Evolutionary conservation across 345 rosid genomes (phyloP), one percentile per base, ranked within the genome.

Genomic region (Firmiana major): DNA sequence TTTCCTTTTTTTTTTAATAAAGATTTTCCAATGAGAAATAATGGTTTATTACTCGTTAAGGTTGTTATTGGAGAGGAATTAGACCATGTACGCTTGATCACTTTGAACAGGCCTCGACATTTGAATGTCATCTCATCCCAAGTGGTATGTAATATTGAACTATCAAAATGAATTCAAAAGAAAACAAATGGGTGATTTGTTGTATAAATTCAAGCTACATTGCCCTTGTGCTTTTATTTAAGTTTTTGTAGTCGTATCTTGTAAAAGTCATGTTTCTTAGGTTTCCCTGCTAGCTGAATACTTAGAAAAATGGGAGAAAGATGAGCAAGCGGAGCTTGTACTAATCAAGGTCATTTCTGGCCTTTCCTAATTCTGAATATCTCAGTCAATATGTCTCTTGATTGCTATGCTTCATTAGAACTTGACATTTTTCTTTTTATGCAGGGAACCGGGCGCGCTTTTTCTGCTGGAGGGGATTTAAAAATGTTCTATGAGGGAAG

Each of bases 401-500:
- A 16, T 60, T 75, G 24, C 6, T 46, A 5, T 21, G 26, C 13
- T 1, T 69, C 57, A 16, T 46, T 45, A 48, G 9, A 74, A 26
- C 12, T 73, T 59, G 12, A 10, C 1, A 43, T 53, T 65, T 31
- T 62, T 28, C 51, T 49, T 57, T 45, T 31, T 79, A 10, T 80
- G 34, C 80, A 94, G 99, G 99, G 98, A 79, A 88, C 89, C 43
- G 98, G 98, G 4, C 85, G 97, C 45, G 98, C 96, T 77, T 95
- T 93, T 82, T 95, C 99, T 19, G 99, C 99, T 0, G 99, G 99
- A 74, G 98, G 98, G 66, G 99, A 95, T 85, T 88, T 95, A 63
- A 93, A 86, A 74, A 86, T 91, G 94, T 95, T 95, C 84, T 90
- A 89, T 69, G 90, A 90, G 34, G 99, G 98, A 73, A 83, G 87